These are phyloP conservation scores for Glonium stellatum DNA, from an alignment of 495 filamentous ascomycete genomes.

Conservation along the genomic window DNA sequence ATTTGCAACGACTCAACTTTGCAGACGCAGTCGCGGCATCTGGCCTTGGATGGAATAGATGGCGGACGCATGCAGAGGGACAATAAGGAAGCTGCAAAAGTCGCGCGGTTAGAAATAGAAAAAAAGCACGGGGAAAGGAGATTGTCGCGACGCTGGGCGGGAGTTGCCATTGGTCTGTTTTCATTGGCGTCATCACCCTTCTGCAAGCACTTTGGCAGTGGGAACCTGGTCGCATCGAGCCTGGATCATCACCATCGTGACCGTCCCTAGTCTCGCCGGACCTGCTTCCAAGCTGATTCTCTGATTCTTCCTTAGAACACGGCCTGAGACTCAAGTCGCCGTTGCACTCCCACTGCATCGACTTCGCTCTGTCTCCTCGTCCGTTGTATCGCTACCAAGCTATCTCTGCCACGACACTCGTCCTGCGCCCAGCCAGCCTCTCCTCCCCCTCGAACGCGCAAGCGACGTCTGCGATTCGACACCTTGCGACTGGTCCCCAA, in stretches of 20 bases:
- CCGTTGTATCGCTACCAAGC: background rate
- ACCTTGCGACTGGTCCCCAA: conserved; percentile 1
- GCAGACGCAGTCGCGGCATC: background rate
- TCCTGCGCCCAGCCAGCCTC: background rate
- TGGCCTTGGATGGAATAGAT: background rate
- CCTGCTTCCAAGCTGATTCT: background rate
- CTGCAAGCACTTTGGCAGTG: background rate
- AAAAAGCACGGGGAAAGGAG: background rate
- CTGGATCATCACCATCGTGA: background rate
- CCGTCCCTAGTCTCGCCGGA: background rate
- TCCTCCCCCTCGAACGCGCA: background rate
- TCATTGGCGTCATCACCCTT: background rate
- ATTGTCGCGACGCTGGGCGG: background rate
- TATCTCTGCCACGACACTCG: background rate
- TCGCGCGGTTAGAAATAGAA: background rate
- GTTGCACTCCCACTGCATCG: background rate
- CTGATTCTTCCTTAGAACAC: background rate
- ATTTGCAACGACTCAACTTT: background rate
- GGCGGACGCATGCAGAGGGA: background rate
- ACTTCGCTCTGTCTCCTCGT: background rate
- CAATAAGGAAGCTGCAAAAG: background rate
- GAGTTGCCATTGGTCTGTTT: background rate
- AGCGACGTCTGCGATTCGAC: conserved; percentile 2
- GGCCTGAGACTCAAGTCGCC: background rate
- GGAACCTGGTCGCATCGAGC: background rate